Base-by-base conservation (phyloP, 2,329 filamentous ascomycete species). In the Aspergillus chevalieri region DNA sequence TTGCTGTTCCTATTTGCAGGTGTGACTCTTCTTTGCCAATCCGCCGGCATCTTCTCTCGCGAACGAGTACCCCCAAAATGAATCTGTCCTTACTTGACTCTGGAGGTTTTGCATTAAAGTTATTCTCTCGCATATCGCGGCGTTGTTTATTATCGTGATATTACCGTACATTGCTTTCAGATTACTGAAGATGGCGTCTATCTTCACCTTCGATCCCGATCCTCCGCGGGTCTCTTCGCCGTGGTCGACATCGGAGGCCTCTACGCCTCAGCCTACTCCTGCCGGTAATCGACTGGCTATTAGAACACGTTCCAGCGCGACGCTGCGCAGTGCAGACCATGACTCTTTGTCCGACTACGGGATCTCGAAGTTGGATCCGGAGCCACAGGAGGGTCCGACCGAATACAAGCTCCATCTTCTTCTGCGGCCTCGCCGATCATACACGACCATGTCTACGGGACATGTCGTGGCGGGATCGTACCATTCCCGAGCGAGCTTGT, bases 371-470 rank as follows among this genome's bases (percentile, higher is more conserved):
- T 74, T 98, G 14, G 85, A 91, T 55, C 85, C 92, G 10, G 93
- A 98, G 67, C 92, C 92, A 5, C 91, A 97, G 65, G 86, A 94
- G 55, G 93, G 93, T 0, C 90, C 93, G 15, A 94, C 89, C 0
- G 93, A 98, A 71, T 98, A 98, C 73, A 98, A 98, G 69, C 74
- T 98, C 41, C 93, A 97, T 70, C 76, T 98, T 5, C 78, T 97
- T 6, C 74, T 96, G 46, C 83, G 90, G 33, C 84, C 87, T 14
- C 80, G 92, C 50, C 81, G 89, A 53, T 82, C 80, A 6, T 95
- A 91, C 67, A 78, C 77, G 33, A 80, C 78, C 28, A 85, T 85
- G 65, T 91, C 83, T 57, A 94, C 89, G 1, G 76, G 76, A 9
- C 70, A 70, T 36, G 67, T 77, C 48, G 70, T 78, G 14, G 74